phyloP scores from a whole-genome alignment of 495 filamentous ascomycete genomes.

The Aspergillus haitiensis region DNA sequence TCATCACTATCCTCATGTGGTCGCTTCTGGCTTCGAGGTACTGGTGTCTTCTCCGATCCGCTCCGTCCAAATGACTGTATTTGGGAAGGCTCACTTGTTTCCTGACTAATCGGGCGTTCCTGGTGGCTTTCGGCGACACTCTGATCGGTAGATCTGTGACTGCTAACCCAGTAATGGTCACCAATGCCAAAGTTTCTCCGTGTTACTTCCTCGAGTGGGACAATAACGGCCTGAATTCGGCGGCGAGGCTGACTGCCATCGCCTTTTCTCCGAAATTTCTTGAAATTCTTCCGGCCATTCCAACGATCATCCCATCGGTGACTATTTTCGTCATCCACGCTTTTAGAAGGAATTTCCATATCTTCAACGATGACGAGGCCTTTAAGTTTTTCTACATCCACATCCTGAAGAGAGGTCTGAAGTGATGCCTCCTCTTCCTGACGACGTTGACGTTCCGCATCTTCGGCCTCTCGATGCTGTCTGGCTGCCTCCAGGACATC shows the following conservation, averaged over 20 bases:
- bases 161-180: constrained; percentile 71
- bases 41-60: constrained; percentile 16
- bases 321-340: constrained; percentile 38
- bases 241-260: constrained; percentile 42
- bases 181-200: constrained; percentile 81
- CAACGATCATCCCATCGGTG: constrained; percentile 84
- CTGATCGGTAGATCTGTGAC: constrained; percentile 28
- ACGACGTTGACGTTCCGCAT: constrained; percentile 36
- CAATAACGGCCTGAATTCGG: constrained; percentile 63
- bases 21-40: constrained; percentile 44
- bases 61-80: constrained; percentile 14
- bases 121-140: constrained; percentile 23
- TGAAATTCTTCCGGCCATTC: constrained; percentile 98
- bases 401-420: constrained; percentile 52
- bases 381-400: constrained; percentile 70
- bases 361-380: constrained; percentile 77
- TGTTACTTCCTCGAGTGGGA: constrained; percentile 76
- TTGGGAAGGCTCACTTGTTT: constrained; percentile 23
- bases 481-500: constrained; percentile 71
- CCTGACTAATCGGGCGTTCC: constrained; percentile 18
- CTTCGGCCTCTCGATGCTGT: constrained; percentile 64
- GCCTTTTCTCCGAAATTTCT: constrained; percentile 73
- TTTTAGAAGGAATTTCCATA: constrained; percentile 58
- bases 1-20: constrained; percentile 37
- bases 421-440: constrained; percentile 58